Percentiles rank a stretch among this genome's conserved stretches.
phyloP scores from a whole-genome alignment of 495 filamentous ascomycete species.

The Aspergillus cavernicola region DNA sequence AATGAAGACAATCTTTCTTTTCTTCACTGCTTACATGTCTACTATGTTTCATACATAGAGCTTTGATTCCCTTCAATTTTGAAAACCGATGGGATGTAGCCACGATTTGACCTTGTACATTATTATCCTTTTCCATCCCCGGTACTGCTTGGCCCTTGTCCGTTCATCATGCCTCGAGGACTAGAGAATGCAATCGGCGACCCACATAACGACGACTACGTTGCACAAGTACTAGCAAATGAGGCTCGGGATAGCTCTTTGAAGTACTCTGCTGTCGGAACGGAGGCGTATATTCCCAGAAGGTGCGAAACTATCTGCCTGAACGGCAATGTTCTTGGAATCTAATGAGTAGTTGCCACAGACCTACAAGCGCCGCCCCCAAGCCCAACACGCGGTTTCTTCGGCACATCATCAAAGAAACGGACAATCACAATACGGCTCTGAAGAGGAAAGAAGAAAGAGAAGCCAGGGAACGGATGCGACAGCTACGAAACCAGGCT shows the following conservation, averaged over 20 bases:
- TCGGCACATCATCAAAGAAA: constrained; percentile 81
- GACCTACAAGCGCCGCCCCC: constrained; percentile 61
- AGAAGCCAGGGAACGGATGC: constrained; percentile 56
- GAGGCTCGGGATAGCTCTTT: constrained; percentile 69
- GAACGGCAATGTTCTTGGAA: background rate
- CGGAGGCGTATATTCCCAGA: constrained; percentile 64
- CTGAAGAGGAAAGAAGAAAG: constrained; percentile 76
- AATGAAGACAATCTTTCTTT: background rate
- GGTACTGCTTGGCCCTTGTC: background rate
- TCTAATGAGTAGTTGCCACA: constrained; percentile 18
- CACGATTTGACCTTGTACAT: background rate
- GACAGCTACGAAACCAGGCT: constrained; percentile 39
- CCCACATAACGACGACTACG: constrained; percentile 64
- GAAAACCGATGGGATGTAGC: constrained; percentile 8
- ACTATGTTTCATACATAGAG: background rate
- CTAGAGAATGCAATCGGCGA: constrained; percentile 24
- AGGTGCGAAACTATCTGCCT: constrained; percentile 49
- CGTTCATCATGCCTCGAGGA: constrained; percentile 17
- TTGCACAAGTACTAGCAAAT: constrained; percentile 66
- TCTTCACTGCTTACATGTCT: background rate
- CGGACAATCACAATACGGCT: constrained; percentile 84
- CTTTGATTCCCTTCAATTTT: background rate
- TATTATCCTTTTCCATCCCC: background rate
- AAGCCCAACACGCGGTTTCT: constrained; percentile 92
- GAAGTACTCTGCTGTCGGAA: constrained; percentile 68